phyloP scores from a whole-genome alignment of 352 stramenopile species.

The Globisporangium sylvaticum region DNA sequence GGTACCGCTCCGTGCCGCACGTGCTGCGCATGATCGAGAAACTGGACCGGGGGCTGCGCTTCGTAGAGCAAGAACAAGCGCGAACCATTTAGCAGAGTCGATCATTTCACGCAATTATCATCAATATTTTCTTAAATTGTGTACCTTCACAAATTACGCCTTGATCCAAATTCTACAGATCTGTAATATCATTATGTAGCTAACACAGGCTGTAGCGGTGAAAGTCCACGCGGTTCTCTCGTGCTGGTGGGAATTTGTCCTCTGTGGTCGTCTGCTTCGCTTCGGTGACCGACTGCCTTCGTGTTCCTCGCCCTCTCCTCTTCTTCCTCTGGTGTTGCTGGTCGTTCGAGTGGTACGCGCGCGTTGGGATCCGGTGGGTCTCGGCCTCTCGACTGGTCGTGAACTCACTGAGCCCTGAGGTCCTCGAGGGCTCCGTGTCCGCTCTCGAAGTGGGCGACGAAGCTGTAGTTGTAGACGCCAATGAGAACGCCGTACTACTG shows the following conservation, averaged over 20 bases:
- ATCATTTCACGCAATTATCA: neutral
- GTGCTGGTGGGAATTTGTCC: neutral
- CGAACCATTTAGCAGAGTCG: neutral
- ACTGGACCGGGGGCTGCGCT: constrained; percentile 31
- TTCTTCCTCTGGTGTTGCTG: neutral
- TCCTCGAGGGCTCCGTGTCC: neutral
- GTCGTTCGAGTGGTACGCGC: neutral
- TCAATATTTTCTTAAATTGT: neutral
- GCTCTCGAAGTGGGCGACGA: neutral
- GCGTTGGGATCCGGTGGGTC: neutral
- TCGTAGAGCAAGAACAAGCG: constrained; percentile 40
- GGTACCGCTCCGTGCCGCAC: constrained; percentile 61
- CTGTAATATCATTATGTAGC: no score
- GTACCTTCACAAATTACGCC: neutral
- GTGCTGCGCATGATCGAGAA: constrained; percentile 53
- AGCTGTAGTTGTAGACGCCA: neutral
- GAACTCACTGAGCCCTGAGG: neutral
- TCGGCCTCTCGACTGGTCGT: neutral
- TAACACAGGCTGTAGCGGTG: constrained; percentile 16
- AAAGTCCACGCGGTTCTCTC: constrained; percentile 16
- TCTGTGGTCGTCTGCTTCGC: neutral
- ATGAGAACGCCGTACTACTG: neutral
- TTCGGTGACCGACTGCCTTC: neutral
- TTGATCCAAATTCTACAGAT: no score
- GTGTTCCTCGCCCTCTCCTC: neutral